Evolutionary conservation across 495 filamentous ascomycete genomes (phyloP), one percentile per base, ranked within the genome.

Genomic region (Aspergillus indologenus): DNA sequence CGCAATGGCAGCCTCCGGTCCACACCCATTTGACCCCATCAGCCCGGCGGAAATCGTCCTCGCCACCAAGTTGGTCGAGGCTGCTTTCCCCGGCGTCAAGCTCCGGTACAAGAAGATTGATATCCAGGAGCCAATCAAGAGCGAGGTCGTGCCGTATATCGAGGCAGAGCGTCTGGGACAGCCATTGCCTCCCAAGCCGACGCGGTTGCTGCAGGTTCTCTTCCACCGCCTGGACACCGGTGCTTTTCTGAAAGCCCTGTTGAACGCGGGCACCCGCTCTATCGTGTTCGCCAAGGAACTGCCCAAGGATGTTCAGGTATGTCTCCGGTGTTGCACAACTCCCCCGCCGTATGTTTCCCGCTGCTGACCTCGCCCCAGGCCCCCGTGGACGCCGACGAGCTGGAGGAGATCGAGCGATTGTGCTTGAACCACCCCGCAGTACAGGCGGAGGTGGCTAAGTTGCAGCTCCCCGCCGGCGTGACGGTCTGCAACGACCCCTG

Each of bases 401-500:
- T 79, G 62, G 61, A 73, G 1, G 75, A 71, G 17, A 73, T 77
- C n/a, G 76, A 77, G 54, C 43, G 70, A 22, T 55, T 75, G 3
- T 76, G 72, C 54, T 62, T 79, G 20, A 60, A 47, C 14, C 71
- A 77, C 46, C 75, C 75, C 0, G 74, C 68, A 14, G 75, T 79
- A n/a, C 68, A 74, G 42, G 71, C 71, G 0, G 76, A 79, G 43
- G 66, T 79, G 55, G 76, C 73, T 23, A 79, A 77, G 50, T 23
- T 79, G 50, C 60, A 77, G 49, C 68, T 79, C 8, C 76, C 76
- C 0, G 45, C 67, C 1, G 76, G 72, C 1, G 65, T 73, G 53
- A 74, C 73, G 0, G 69, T 79, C 19, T 76, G 73, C 65, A 59
- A 73, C 52, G 76, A 79, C 49, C 76, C 76, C 1, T 79, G 75